These are phyloP conservation scores for Fagus crenata DNA, from an alignment of 306 rosid species.

Conservation along the genomic window DNA sequence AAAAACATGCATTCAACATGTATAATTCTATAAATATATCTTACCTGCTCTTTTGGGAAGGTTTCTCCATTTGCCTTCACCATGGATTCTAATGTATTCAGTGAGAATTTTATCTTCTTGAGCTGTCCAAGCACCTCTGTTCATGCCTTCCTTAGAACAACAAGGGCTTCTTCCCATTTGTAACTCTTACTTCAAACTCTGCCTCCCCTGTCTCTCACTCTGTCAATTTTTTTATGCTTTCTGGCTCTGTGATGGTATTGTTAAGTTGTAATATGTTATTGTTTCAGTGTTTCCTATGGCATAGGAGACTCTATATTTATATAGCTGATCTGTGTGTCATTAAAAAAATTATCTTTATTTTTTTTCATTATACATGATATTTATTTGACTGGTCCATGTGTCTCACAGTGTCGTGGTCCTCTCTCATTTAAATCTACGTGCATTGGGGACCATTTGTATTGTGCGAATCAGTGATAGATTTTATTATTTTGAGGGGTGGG, in stretches of 20 bases:
- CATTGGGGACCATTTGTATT: too few species aligned
- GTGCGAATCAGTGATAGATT: too few species aligned
- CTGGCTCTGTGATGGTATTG: neutral
- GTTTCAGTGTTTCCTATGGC: neutral
- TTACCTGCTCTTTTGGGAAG: constrained; percentile 3
- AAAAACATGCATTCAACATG: too few species aligned
- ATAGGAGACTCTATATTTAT: too few species aligned
- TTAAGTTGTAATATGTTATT: neutral
- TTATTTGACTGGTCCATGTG: too few species aligned
- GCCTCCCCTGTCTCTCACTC: neutral
- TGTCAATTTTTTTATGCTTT: neutral
- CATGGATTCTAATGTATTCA: constrained; percentile 1
- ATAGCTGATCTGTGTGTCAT: too few species aligned
- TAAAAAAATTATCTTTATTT: too few species aligned
- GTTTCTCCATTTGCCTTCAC: constrained; percentile 15
- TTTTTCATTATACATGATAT: too few species aligned
- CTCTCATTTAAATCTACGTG: too few species aligned
- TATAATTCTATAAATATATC: neutral
- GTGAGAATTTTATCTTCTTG: constrained; percentile 5
- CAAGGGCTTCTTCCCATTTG: constrained; percentile 11
- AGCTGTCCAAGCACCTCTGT: constrained; percentile 8
- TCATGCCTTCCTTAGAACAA: constrained; percentile 7
- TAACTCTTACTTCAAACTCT: neutral
- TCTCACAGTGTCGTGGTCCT: too few species aligned
- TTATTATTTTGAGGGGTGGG: too few species aligned